Conservation (phyloP, 2,329 filamentous ascomycete species). For the Achaetomium macrosporum region DNA sequence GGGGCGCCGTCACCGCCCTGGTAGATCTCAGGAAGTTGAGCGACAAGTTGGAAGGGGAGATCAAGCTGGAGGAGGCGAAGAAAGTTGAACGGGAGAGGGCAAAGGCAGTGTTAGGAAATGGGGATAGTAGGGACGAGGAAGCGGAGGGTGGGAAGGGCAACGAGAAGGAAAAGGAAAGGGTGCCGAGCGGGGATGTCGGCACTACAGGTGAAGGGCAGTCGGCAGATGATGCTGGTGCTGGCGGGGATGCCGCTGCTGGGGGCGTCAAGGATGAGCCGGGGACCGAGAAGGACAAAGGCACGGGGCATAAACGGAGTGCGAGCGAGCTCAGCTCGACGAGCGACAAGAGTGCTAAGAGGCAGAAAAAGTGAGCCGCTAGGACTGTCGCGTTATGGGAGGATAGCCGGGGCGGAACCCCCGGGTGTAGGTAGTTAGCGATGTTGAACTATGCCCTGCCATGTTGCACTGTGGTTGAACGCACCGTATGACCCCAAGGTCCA, state of each 20-base stretch:
- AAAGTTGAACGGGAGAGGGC: constrained; percentile 47
- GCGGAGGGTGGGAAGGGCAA: background rate
- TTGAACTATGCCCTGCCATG: background rate
- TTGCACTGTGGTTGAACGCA: too few species aligned
- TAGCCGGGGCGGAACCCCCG: background rate
- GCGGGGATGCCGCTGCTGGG: background rate
- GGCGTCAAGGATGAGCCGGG: background rate
- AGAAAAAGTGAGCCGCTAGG: constrained; percentile 42
- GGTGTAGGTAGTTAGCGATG: background rate
- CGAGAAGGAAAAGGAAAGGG: background rate
- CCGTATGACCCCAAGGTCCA: too few species aligned
- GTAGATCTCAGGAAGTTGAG: constrained; percentile 68
- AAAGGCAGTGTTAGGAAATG: constrained; percentile 10
- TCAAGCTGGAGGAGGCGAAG: constrained; percentile 54
- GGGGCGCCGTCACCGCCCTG: constrained; percentile 60
- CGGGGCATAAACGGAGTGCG: constrained; percentile 68
- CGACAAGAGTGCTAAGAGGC: constrained; percentile 55
- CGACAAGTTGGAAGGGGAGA: constrained; percentile 71
- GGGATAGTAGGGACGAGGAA: background rate
- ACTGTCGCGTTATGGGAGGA: background rate
- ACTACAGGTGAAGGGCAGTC: constrained; percentile 5
- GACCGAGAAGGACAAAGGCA: constrained; percentile 6
- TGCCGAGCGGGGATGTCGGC: background rate
- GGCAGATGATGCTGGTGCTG: background rate
- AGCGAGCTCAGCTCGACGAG: constrained; percentile 70